A percentile compares a stretch with the other conserved stretches of the same genome.
These are phyloP conservation scores for Coniochaeta prunicola DNA, from an alignment of 2,329 filamentous ascomycete genomes.

Conservation along the genomic window DNA sequence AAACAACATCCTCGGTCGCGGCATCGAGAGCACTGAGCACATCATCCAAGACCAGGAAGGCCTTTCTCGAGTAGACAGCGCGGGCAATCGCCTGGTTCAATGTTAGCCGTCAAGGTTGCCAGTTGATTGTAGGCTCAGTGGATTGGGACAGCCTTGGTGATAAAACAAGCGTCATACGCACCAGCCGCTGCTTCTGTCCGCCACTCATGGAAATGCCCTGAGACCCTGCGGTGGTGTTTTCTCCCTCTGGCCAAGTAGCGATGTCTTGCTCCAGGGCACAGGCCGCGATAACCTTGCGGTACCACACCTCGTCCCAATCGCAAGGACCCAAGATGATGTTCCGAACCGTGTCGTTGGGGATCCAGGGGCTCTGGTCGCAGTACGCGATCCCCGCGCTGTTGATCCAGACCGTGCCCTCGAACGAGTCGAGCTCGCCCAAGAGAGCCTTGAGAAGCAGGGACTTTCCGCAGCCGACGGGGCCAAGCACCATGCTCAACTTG, in stretches of 20 bases:
- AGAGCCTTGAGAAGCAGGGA: slow-evolving; percentile 29
- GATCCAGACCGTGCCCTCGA: slow-evolving; percentile 18
- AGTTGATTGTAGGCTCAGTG: background rate
- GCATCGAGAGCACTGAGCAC: slow-evolving; percentile 36
- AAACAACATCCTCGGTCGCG: slow-evolving; percentile 32
- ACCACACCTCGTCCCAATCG: slow-evolving; percentile 18
- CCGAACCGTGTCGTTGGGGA: slow-evolving; percentile 30
- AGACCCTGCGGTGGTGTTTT: slow-evolving; percentile 17
- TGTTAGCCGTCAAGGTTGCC: too few species aligned
- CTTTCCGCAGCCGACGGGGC: slow-evolving; percentile 37
- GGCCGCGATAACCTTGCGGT: slow-evolving; percentile 17
- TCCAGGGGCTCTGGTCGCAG: slow-evolving; percentile 36
- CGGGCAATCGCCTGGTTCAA: slow-evolving; percentile 38
- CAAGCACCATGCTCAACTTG: slow-evolving; percentile 26
- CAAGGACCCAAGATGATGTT: slow-evolving; percentile 28
- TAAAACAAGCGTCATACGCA: slow-evolving; percentile 1
- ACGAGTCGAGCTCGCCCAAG: slow-evolving; percentile 24
- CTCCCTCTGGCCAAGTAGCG: slow-evolving; percentile 13
- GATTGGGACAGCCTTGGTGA: background rate
- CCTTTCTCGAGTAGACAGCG: slow-evolving; percentile 32
- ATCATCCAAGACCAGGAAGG: slow-evolving; percentile 38
- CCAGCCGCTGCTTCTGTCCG: slow-evolving; percentile 22
- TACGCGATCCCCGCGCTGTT: slow-evolving; percentile 24
- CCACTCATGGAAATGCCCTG: slow-evolving; percentile 20
- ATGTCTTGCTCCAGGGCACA: slow-evolving; percentile 21